Conservation (phyloP, 768 basidiomycete species). For the Boletus pseudopeckii region DNA sequence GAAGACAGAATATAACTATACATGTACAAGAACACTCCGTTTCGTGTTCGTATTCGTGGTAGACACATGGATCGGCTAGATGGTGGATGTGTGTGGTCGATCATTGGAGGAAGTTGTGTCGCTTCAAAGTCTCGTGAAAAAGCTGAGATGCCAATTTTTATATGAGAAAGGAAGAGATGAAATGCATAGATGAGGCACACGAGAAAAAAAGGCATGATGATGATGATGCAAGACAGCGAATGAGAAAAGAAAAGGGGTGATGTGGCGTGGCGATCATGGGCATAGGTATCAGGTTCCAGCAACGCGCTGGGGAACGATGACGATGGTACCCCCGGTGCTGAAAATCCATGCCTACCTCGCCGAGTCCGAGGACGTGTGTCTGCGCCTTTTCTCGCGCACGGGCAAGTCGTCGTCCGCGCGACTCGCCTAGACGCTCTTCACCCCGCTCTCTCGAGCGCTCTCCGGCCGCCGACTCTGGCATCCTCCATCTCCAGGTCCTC, state of each 20-base stretch:
- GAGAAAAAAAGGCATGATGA: neutral
- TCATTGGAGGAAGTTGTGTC: conserved; percentile 1
- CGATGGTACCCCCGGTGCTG: neutral
- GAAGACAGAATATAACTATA: no score
- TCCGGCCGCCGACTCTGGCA: neutral
- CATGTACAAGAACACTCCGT: no score
- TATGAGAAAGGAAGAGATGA: no score
- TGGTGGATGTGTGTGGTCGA: neutral
- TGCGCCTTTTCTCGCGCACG: conserved; percentile 16
- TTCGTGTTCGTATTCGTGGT: neutral
- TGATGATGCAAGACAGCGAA: neutral
- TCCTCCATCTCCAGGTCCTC: conserved; percentile 24
- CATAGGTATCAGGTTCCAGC: no score
- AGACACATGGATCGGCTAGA: neutral
- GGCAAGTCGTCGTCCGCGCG: conserved; percentile 17
- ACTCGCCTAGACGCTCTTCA: neutral
- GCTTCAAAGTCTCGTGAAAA: neutral
- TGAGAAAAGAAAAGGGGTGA: no score
- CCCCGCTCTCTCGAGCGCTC: conserved; percentile 3
- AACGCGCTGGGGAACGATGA: neutral
- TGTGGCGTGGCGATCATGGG: no score
- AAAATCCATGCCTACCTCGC: conserved; percentile 19
- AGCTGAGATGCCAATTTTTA: no score
- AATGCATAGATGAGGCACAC: neutral
- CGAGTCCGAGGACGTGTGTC: conserved; percentile 1